Conservation (phyloP, 1,284 basidiomycete genomes). For the Rhodotorula glutinis region DNA sequence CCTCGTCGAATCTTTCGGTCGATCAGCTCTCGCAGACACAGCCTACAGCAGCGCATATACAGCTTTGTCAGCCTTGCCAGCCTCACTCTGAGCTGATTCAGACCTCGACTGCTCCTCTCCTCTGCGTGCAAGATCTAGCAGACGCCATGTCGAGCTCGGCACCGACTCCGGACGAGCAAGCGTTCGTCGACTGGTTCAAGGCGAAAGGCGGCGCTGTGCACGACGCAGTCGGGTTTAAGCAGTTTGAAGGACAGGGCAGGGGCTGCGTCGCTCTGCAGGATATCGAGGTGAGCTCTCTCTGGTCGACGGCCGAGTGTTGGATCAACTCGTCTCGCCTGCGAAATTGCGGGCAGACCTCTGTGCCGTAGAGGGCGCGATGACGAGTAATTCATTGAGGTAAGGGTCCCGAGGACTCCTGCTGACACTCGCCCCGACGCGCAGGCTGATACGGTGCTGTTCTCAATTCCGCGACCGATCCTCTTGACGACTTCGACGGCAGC, state of each 20-base stretch:
- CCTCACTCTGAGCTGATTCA: too few species aligned
- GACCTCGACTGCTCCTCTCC: neutral
- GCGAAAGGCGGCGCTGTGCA: slow-evolving; percentile 47
- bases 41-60: too few species aligned
- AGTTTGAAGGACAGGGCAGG: slow-evolving; percentile 60
- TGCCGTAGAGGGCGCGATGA: too few species aligned
- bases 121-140: too few species aligned
- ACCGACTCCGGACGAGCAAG: slow-evolving; percentile 6
- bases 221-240: slow-evolving; percentile 53
- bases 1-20: neutral
- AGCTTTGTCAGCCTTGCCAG: too few species aligned
- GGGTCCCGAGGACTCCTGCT: too few species aligned
- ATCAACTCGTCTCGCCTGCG: neutral
- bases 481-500: slow-evolving; percentile 74
- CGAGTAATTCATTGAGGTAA: too few species aligned
- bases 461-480: slow-evolving; percentile 72
- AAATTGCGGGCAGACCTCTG: too few species aligned
- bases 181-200: slow-evolving; percentile 50
- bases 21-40: too few species aligned
- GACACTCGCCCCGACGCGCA: slow-evolving; percentile 43
- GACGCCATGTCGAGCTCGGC: slow-evolving; percentile 6
- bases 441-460: slow-evolving; percentile 73
- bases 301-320: neutral
- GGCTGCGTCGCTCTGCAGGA: slow-evolving; percentile 68
- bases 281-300: slow-evolving; percentile 59